Conservation (phyloP, 2,329 filamentous ascomycete species). For the Basipetospora chlamydospora region DNA sequence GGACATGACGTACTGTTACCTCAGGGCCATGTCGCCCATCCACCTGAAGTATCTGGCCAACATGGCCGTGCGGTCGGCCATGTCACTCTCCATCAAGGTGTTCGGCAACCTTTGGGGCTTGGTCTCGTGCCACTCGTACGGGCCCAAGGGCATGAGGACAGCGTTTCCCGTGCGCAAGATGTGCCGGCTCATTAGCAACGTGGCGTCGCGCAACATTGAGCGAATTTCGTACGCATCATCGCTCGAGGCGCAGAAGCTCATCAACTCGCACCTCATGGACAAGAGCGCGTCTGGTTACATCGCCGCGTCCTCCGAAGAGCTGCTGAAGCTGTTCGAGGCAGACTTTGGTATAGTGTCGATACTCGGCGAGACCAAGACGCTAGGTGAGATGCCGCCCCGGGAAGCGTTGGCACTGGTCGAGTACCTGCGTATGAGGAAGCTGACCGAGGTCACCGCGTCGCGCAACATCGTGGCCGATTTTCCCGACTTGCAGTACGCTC, state of each 20-base stretch:
- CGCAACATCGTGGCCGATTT: constrained; percentile 67
- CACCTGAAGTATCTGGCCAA: constrained; percentile 76
- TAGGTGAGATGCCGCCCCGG: constrained; percentile 61
- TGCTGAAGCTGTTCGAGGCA: constrained; percentile 71
- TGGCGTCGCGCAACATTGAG: constrained; percentile 76
- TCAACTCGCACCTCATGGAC: constrained; percentile 69
- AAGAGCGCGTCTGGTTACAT: constrained; percentile 81
- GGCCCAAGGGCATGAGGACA: constrained; percentile 66
- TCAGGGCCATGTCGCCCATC: constrained; percentile 82
- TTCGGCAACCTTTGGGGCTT: constrained; percentile 79
- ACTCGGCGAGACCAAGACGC: constrained; percentile 72
- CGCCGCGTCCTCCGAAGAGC: constrained; percentile 73
- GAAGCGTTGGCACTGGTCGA: constrained; percentile 75
- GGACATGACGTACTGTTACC: constrained; percentile 72
- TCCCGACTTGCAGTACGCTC: constrained; percentile 63
- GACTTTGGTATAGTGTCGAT: constrained; percentile 80
- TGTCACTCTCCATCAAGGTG: constrained; percentile 86
- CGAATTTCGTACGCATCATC: constrained; percentile 73
- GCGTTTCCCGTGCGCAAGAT: constrained; percentile 86
- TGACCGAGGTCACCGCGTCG: constrained; percentile 63
- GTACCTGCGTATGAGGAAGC: constrained; percentile 61
- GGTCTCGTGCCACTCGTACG: constrained; percentile 76
- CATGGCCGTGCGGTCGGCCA: constrained; percentile 85
- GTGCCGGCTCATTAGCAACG: constrained; percentile 77
- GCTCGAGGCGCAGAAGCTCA: constrained; percentile 73